phyloP scores from a whole-genome alignment of 768 basidiomycete species.

The Boletus speciosus region DNA sequence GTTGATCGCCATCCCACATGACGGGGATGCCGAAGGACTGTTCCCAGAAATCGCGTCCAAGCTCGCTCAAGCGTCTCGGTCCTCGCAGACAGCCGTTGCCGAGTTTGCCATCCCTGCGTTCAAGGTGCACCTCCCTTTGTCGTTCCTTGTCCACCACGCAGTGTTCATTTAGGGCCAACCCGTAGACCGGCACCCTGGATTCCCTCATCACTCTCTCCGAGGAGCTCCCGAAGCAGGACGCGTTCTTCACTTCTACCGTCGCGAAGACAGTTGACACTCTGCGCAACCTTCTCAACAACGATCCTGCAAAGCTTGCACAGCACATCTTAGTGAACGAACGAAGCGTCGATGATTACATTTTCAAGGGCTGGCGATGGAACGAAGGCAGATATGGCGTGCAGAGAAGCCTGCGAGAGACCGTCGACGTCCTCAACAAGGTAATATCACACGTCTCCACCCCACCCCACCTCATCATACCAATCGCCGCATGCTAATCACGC shows the following conservation, averaged over 20 bases:
- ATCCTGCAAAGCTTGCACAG: slow-evolving; percentile 68
- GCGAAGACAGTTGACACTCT: slow-evolving; percentile 94
- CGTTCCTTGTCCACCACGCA: neutral
- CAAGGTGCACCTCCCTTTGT: slow-evolving; percentile 60
- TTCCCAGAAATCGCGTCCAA: slow-evolving; percentile 63
- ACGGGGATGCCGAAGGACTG: slow-evolving; percentile 79
- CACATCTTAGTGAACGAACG: slow-evolving; percentile 80
- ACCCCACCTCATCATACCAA: slow-evolving; percentile 15
- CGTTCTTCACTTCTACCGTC: slow-evolving; percentile 80
- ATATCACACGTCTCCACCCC: slow-evolving; percentile 16
- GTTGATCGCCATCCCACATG: slow-evolving; percentile 82
- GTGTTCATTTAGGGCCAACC: slow-evolving; percentile 8
- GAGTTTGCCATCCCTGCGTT: slow-evolving; percentile 78
- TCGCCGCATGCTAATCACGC: slow-evolving; percentile 24
- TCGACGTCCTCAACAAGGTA: slow-evolving; percentile 85
- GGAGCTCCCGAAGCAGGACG: slow-evolving; percentile 87
- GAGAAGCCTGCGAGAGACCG: slow-evolving; percentile 75
- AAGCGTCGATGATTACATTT: slow-evolving; percentile 71
- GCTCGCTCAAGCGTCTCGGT: slow-evolving; percentile 55
- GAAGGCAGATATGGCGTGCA: slow-evolving; percentile 85
- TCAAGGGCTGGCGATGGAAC: slow-evolving; percentile 92
- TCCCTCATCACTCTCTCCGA: slow-evolving; percentile 86
- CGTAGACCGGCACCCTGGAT: slow-evolving; percentile 91
- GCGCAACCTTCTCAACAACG: slow-evolving; percentile 86
- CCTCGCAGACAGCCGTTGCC: slow-evolving; percentile 48